Evolutionary conservation across 2,329 filamentous ascomycete species (phyloP).

Genomic region (Aspergillus persii): DNA sequence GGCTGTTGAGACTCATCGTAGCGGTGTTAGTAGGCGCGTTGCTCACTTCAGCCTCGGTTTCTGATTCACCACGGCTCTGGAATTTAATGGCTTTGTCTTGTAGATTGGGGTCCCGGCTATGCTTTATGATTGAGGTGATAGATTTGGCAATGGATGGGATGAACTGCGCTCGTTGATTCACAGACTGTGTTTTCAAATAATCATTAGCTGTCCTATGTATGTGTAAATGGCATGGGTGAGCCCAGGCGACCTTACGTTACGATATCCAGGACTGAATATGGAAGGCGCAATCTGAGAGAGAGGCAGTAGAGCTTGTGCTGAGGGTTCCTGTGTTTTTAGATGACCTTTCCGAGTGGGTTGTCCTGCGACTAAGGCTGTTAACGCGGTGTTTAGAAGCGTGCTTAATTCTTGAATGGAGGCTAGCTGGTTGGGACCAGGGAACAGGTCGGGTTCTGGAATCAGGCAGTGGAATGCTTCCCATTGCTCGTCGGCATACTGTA

Average conservation of each 20-base stretch:
- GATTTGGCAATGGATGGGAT: slow-evolving; percentile 37
- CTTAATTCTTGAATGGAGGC: not conserved
- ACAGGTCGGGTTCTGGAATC: not conserved
- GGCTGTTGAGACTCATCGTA: slow-evolving; percentile 9
- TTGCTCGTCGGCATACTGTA: not conserved
- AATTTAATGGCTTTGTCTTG: slow-evolving; percentile 15
- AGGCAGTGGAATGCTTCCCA: not conserved
- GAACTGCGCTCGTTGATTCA: slow-evolving; percentile 34
- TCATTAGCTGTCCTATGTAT: not conserved
- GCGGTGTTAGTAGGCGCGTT: not conserved
- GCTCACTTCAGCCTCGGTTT: not conserved
- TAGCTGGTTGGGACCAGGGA: not conserved
- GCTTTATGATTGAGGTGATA: slow-evolving; percentile 30
- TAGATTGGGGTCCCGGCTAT: slow-evolving; percentile 13
- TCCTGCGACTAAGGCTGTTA: not conserved
- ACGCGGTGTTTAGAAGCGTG: not conserved
- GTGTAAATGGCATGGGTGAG: not conserved
- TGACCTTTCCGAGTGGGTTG: not conserved
- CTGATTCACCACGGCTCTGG: not conserved
- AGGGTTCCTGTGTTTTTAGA: not conserved
- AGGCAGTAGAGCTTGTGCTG: not conserved
- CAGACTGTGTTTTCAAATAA: slow-evolving; percentile 24
- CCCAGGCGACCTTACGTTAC: slow-evolving; percentile 20
- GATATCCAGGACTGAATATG: slow-evolving; percentile 31
- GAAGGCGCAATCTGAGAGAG: slow-evolving; percentile 28